These are phyloP conservation scores for Penicillium soppii DNA, from an alignment of 495 filamentous ascomycete genomes.

Conservation along the genomic window DNA sequence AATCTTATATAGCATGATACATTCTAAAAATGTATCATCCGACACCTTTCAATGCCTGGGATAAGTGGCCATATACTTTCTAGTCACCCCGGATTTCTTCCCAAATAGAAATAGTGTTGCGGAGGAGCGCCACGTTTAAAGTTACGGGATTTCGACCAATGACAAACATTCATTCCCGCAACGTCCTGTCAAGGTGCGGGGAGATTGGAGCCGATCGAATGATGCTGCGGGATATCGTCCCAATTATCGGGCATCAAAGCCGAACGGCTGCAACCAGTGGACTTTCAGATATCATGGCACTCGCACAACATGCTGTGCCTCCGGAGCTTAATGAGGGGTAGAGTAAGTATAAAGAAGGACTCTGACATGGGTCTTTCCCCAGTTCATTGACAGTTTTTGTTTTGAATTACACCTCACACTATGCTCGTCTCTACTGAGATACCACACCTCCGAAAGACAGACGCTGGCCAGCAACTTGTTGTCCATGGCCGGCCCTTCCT, in stretches of 20 bases:
- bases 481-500: constrained; percentile 50
- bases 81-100: constrained; percentile 11
- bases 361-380: background rate
- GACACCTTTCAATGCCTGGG: background rate
- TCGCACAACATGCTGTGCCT: background rate
- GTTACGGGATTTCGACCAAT: constrained; percentile 13
- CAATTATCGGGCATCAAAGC: background rate
- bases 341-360: background rate
- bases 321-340: background rate
- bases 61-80: background rate
- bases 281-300: too few relatives aligned
- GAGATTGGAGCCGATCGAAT: background rate
- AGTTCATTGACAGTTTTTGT: background rate
- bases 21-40: background rate
- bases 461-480: constrained; percentile 36
- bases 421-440: constrained; percentile 4
- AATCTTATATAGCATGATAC: background rate
- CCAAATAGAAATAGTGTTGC: constrained; percentile 1
- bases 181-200: background rate
- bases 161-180: constrained; percentile 3
- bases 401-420: background rate
- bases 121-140: background rate
- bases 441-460: constrained; percentile 31
- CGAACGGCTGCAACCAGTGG: background rate
- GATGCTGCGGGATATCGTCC: background rate